Conservation (phyloP, 2,329 filamentous ascomycete species). For the Apiospora arundinis region DNA sequence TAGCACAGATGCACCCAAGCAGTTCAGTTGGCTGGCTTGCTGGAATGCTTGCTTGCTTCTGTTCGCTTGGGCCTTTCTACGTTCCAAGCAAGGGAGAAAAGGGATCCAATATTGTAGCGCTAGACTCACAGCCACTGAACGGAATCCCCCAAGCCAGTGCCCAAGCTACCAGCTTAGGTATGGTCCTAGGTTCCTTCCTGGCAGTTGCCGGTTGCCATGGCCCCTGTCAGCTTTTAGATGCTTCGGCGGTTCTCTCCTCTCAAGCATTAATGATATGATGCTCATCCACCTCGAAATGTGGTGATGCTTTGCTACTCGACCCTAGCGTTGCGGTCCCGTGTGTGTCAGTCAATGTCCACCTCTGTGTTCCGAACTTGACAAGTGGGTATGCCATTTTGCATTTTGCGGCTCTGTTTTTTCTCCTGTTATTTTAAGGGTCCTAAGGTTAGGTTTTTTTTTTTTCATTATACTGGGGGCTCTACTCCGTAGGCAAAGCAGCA, state of each 20-base stretch:
- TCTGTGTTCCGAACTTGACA: not conserved
- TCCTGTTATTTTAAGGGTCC: not conserved
- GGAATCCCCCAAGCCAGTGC: too few species aligned
- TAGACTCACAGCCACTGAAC: not conserved
- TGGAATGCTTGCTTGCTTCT: not conserved
- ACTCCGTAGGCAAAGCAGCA: not conserved
- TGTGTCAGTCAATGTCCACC: not conserved
- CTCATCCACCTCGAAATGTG: not conserved
- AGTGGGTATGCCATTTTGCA: not conserved
- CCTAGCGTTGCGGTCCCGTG: not conserved
- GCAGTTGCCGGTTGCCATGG: too few species aligned
- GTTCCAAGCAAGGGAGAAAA: not conserved
- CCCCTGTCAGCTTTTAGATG: too few species aligned
- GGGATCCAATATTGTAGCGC: not conserved
- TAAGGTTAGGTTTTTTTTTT: not conserved
- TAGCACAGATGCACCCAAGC: not conserved
- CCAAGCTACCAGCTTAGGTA: too few species aligned
- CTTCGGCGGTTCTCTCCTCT: too few species aligned
- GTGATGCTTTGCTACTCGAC: not conserved
- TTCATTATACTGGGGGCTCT: not conserved
- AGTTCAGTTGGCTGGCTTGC: not conserved
- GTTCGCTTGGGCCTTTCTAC: not conserved
- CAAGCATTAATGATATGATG: not conserved
- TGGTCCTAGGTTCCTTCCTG: too few species aligned
- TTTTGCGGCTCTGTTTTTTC: not conserved